Evolutionary conservation across 805 yeast species (phyloP).

Genomic region (Priceomyces fermenticarens): DNA sequence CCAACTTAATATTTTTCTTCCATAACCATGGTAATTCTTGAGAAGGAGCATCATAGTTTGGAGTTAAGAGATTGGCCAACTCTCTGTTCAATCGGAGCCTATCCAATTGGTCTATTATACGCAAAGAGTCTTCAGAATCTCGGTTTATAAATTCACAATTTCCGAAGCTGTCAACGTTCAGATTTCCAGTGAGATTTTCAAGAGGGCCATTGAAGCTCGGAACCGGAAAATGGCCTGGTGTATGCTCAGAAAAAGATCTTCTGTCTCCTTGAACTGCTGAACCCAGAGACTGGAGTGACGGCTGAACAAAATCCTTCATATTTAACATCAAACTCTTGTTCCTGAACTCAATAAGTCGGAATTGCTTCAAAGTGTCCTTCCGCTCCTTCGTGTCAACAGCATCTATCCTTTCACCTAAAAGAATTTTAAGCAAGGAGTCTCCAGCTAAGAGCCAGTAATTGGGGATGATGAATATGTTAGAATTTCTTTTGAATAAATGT

Average conservation of each 20-base stretch:
- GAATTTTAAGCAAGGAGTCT: conserved; percentile 42
- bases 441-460: conserved; percentile 57
- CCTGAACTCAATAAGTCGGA: conserved; percentile 60
- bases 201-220: too few species aligned
- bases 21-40: conserved; percentile 19
- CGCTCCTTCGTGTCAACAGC: conserved; percentile 25
- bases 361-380: conserved; percentile 40
- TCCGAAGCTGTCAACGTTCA: too few species aligned
- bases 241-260: too few species aligned
- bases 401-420: conserved; percentile 15
- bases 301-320: conserved; percentile 16
- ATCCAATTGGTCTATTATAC: conserved; percentile 37
- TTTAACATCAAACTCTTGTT: conserved; percentile 70
- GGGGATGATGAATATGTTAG: conserved; percentile 64
- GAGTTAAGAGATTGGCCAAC: conserved; percentile 25
- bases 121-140: conserved; percentile 25
- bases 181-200: too few species aligned
- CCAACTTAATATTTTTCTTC: conserved; percentile 32
- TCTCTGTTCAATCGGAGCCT: conserved; percentile 26
- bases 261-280: too few species aligned
- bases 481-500: conserved; percentile 46
- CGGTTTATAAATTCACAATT: conserved; percentile 17
- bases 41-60: conserved; percentile 10
- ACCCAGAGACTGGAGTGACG: too few species aligned
- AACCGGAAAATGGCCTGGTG: too few species aligned